These are phyloP conservation scores for Platanthera guangdongensis DNA, from an alignment of 106 monocot genomes.

Conservation along the genomic window DNA sequence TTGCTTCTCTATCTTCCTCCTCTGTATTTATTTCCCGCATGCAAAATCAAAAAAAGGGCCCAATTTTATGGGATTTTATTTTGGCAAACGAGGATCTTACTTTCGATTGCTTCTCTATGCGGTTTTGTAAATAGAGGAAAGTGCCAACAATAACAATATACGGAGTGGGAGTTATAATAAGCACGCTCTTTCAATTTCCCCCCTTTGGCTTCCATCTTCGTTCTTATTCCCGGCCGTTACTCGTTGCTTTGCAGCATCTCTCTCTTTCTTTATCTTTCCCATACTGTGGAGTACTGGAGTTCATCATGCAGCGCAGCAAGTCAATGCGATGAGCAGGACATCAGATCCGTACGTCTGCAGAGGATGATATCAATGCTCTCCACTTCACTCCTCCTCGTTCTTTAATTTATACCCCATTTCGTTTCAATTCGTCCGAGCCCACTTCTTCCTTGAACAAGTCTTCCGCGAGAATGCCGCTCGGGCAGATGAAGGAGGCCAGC, in stretches of 20 bases:
- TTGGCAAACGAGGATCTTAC: slow-evolving; percentile 10
- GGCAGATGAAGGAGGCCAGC: slow-evolving; percentile 16
- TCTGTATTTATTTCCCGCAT: slow-evolving; percentile 5
- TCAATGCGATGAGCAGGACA: slow-evolving; percentile 1
- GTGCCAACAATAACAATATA: not conserved
- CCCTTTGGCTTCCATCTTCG: slow-evolving; percentile 10
- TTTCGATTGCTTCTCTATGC: slow-evolving; percentile 5
- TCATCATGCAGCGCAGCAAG: slow-evolving; percentile 8
- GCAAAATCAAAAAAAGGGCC: not conserved
- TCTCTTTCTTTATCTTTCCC: slow-evolving; percentile 4
- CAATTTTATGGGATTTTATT: not conserved
- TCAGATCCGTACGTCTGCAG: slow-evolving; percentile 2
- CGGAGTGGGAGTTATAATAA: slow-evolving; percentile 6
- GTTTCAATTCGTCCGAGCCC: slow-evolving; percentile 3
- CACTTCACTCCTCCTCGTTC: not conserved
- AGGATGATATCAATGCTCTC: slow-evolving; percentile 8
- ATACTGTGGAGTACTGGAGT: not conserved
- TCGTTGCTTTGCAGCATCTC: slow-evolving; percentile 12
- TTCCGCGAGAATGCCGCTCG: slow-evolving; percentile 19
- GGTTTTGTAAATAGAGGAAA: slow-evolving; percentile 7
- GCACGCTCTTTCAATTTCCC: too few species aligned
- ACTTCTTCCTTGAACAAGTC: not conserved
- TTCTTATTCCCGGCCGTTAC: not conserved
- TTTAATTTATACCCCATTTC: not conserved
- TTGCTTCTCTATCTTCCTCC: not conserved